These are phyloP conservation scores for Hypoxylon sp. DNA, from an alignment of 2,329 filamentous ascomycete genomes.

Conservation along the genomic window DNA sequence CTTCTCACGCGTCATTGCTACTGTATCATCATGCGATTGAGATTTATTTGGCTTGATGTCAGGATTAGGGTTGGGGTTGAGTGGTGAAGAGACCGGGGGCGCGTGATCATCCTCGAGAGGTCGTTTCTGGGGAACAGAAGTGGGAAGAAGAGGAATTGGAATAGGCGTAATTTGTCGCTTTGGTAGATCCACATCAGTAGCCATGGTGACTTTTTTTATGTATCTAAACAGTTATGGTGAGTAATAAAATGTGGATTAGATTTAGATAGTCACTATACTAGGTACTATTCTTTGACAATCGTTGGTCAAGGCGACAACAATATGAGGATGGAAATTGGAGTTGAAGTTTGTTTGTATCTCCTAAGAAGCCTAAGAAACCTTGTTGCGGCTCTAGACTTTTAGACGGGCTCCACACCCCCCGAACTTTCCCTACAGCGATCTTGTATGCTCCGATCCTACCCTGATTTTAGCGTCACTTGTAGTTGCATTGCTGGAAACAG, in stretches of 20 bases:
- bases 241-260: too few species aligned
- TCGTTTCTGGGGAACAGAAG: slow-evolving; percentile 69
- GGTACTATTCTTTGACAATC: too few species aligned
- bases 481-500: too few species aligned
- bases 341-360: slow-evolving; percentile 11
- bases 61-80: slow-evolving; percentile 77
- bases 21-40: slow-evolving; percentile 50
- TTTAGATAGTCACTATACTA: too few species aligned
- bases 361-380: slow-evolving; percentile 3
- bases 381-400: slow-evolving; percentile 23
- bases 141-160: slow-evolving; percentile 45
- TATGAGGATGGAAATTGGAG: neutral
- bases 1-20: slow-evolving; percentile 56
- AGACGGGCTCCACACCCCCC: neutral
- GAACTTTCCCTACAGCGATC: neutral
- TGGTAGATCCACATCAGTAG: slow-evolving; percentile 42
- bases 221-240: too few species aligned
- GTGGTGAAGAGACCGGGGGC: slow-evolving; percentile 75
- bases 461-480: slow-evolving; percentile 5
- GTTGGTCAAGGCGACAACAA: neutral
- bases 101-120: slow-evolving; percentile 73
- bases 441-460: slow-evolving; percentile 12
- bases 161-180: slow-evolving; percentile 46
- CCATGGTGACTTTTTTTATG: slow-evolving; percentile 43
- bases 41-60: slow-evolving; percentile 52